Conservation (phyloP, 2,329 filamentous ascomycete genomes). For the Pseudocercospora macadamiae region DNA sequence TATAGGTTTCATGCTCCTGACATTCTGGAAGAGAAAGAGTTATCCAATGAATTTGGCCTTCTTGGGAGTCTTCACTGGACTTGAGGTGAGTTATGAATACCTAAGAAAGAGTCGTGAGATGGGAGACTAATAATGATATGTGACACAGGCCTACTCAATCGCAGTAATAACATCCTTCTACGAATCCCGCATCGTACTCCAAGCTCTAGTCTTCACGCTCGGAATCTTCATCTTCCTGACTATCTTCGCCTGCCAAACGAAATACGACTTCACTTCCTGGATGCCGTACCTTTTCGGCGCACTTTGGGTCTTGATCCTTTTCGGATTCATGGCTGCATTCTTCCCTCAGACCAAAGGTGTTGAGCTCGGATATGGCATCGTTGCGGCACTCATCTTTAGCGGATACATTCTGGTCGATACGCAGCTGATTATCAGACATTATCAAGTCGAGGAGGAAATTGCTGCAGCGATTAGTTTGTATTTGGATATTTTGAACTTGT, state of each 20-base stretch:
- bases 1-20: constrained; percentile 81
- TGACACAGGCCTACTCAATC: constrained; percentile 74
- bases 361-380: constrained; percentile 82
- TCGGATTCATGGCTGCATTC: constrained; percentile 90
- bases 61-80: constrained; percentile 82
- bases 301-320: constrained; percentile 87
- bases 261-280: constrained; percentile 98
- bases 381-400: constrained; percentile 85
- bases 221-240: constrained; percentile 67
- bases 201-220: constrained; percentile 83
- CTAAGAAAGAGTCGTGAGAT: no score
- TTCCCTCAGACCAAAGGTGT: constrained; percentile 79
- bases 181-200: constrained; percentile 78
- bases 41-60: constrained; percentile 87
- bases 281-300: constrained; percentile 91
- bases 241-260: constrained; percentile 92
- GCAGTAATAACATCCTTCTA: constrained; percentile 93
- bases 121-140: background rate
- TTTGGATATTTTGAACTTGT: constrained; percentile 72
- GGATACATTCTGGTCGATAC: constrained; percentile 96
- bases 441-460: constrained; percentile 74
- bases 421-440: constrained; percentile 90
- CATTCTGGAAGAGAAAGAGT: constrained; percentile 76
- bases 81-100: constrained; percentile 58
- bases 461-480: constrained; percentile 76